These are phyloP conservation scores for Spathaspora girioi DNA, from an alignment of 805 yeast genomes.

Conservation along the genomic window DNA sequence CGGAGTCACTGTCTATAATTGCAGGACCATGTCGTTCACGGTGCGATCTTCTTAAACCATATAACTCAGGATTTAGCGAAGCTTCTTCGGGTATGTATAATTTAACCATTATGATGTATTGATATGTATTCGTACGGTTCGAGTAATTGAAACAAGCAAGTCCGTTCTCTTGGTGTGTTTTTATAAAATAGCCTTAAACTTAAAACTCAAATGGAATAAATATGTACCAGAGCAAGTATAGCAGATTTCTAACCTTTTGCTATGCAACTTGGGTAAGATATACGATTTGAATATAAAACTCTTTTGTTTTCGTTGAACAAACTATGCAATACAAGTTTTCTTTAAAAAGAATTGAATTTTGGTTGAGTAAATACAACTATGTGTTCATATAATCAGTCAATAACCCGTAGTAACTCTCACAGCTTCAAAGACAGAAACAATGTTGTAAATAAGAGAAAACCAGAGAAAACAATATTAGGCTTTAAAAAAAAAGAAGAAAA, in stretches of 20 bases:
- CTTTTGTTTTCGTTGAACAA: neutral
- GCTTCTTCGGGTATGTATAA: constrained; percentile 48
- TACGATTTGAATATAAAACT: neutral
- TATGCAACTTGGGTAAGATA: too few species aligned
- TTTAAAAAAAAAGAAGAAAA: neutral
- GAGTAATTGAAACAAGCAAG: too few species aligned
- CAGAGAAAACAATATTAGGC: neutral
- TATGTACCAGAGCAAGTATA: too few species aligned
- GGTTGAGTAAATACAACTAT: neutral
- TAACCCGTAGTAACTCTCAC: neutral
- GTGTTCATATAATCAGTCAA: neutral
- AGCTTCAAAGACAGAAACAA: neutral
- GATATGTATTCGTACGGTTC: too few species aligned
- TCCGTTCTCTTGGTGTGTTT: too few species aligned
- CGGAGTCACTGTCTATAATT: constrained; percentile 33
- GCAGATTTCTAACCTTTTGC: too few species aligned
- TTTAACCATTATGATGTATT: constrained; percentile 21
- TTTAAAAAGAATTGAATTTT: neutral
- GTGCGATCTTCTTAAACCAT: constrained; percentile 75
- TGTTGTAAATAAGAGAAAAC: neutral
- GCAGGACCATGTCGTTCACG: constrained; percentile 47
- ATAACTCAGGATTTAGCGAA: constrained; percentile 71
- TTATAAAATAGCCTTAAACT: too few species aligned
- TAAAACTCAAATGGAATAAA: too few species aligned
- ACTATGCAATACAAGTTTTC: too few species aligned